phyloP scores from a whole-genome alignment of 371 early-diverging fungal species.

The Syncephalis plumigaleata region DNA sequence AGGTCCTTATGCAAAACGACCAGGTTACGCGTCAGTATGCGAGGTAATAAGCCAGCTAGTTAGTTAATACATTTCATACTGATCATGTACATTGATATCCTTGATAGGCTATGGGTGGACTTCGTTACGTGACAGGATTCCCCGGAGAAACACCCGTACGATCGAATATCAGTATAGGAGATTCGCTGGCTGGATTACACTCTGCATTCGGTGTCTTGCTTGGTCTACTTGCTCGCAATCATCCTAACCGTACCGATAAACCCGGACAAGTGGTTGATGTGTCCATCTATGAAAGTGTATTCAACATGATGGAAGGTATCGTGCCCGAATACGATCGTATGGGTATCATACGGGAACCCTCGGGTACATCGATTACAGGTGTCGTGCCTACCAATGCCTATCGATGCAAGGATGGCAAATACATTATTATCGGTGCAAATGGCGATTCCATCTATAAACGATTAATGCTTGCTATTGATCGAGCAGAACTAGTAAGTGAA shows the following conservation, averaged over 20 bases:
- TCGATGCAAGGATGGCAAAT: conserved; percentile 25
- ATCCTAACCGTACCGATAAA: not conserved
- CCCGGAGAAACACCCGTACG: conserved; percentile 27
- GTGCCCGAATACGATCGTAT: conserved; percentile 31
- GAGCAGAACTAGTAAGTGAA: conserved; percentile 22
- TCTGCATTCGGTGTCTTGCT: conserved; percentile 26
- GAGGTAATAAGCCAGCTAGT: too few relatives aligned
- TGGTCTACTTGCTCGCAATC: conserved; percentile 20
- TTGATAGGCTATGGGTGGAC: conserved; percentile 25
- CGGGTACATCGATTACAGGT: conserved; percentile 32
- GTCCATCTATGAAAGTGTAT: conserved; percentile 29
- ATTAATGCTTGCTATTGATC: conserved; percentile 24
- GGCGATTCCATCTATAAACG: conserved; percentile 34
- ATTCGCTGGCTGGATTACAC: conserved; percentile 32
- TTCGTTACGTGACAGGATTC: conserved; percentile 27
- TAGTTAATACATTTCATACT: too few relatives aligned
- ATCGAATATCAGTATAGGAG: conserved; percentile 32
- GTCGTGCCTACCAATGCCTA: conserved; percentile 36
- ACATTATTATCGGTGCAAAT: conserved; percentile 39
- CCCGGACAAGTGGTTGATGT: conserved; percentile 36
- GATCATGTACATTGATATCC: not conserved
- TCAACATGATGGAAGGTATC: conserved; percentile 35
- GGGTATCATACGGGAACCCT: conserved; percentile 27
- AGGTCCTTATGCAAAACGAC: conserved; percentile 27
- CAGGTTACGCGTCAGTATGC: conserved; percentile 34